Evolutionary conservation across 495 filamentous ascomycete species (phyloP), one percentile per base, ranked within the genome.

Genomic region (Penicillium herquei): DNA sequence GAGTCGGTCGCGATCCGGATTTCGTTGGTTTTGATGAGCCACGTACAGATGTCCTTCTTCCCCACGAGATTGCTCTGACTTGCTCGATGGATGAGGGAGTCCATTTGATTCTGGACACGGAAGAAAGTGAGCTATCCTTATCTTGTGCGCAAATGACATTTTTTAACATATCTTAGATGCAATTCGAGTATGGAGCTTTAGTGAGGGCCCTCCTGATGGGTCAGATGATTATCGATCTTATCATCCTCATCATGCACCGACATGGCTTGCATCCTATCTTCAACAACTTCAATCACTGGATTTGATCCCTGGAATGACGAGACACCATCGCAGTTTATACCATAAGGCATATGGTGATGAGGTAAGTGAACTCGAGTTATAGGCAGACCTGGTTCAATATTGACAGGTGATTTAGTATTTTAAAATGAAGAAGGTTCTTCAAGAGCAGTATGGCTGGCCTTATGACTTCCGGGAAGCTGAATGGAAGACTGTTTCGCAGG

Each of bases 101-200:
- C 17, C 16, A 34, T 48, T 1, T 35, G 31, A 48, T 35, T 35
- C 6, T 48, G 10, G 32, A 37, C 11, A 10, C 9, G 35, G 18
- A 37, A 21, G 46, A 49, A 21, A 49, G 46, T 49, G 13, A 37
- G 31, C 4, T 49, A 18, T 14, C 1, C 7, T 49, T 0, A 16
- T 49, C 17, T 1, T 3, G 6, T 8, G 11, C 12, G 4, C 21
- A 14, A 12, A 14, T 6, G 44, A 12, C 1, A 10, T 4, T 49
- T 5, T 2, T 21, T 37, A 8, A 49, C 12, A 37, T 18, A 34
- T 17, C 31, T 49, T 13, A 21, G 31, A 49, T 5, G 31, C 31
- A 14, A 49, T 37, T 21, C 46, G 31, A 49, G 31, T 35, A 14
- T 49, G 31, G 46, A 12, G n/a, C 46, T 49, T 49, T 18, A 31